Evolutionary conservation across 768 basidiomycete genomes (phyloP), one percentile per base, ranked within the genome.

Genomic region (Zangia roseola): DNA sequence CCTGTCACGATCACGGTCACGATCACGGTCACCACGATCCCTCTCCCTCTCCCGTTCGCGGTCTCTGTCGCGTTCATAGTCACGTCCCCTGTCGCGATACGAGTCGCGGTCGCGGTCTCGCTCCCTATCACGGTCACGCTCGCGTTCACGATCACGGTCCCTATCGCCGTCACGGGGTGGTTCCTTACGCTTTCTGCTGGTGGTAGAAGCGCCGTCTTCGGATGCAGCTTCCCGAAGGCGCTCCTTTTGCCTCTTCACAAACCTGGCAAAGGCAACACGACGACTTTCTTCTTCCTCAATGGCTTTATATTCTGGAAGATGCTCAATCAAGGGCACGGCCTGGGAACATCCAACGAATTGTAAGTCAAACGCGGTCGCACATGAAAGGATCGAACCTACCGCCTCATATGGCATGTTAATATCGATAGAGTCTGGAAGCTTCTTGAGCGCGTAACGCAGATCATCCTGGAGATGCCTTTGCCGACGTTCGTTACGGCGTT

Each of bases 381-480:
- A 13, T n/a, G 25, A 8, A 35, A 51, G 8, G 28, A n/a, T 43
- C 21, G 40, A 13, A 68, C 83, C 46, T 56, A 91, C 94, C 58
- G 88, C 83, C 57, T 97, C 94, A 60, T 87, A 98, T 1, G 85
- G 64, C 47, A 84, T 63, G 24, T 70, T 81, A 41, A 94, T 65
- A 55, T 95, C 91, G 33, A 97, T 68, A 2, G 90, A 80, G 41
- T 94, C 90, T 0, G 88, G 67, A 7, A 95, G 74, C 65, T 95
- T 95, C 71, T 90, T 93, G 55, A 97, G 75, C 0, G 94, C 97
- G 70, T 98, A 97, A 6, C 97, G 86, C 31, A 99, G 75, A 62
- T 98, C 97, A 68, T 99, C 97, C 61, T 97, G 91, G 53, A 92
- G 70, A 66, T 95, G 89, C 23, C 94, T 80, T 49, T 86, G 83